Percentiles rank a stretch among this genome's conserved stretches.
Evolutionary conservation across 2,329 filamentous ascomycete genomes (phyloP).

Genomic region (Atkinsonella texensis): DNA sequence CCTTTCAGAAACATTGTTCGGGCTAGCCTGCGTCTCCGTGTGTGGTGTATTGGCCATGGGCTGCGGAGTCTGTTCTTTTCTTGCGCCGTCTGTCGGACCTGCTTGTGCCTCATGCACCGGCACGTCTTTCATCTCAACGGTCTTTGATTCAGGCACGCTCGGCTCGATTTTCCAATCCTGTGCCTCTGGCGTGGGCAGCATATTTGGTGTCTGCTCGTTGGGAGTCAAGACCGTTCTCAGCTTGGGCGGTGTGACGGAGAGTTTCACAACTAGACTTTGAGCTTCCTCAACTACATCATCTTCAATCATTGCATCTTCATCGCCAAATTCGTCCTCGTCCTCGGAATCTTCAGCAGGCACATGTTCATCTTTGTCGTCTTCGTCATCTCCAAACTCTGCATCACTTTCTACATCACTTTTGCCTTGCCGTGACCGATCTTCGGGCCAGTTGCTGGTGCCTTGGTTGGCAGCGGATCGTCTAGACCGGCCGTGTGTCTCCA

Average conservation of each 20-base stretch:
- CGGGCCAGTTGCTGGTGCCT: slow-evolving; percentile 36
- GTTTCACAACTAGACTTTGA: slow-evolving; percentile 62
- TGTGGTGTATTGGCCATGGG: not conserved
- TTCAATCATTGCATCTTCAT: slow-evolving; percentile 42
- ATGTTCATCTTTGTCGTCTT: slow-evolving; percentile 57
- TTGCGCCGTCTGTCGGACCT: not conserved
- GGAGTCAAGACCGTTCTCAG: slow-evolving; percentile 20
- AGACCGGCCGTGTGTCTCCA: slow-evolving; percentile 36
- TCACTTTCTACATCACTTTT: slow-evolving; percentile 56
- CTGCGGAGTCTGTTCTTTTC: not conserved
- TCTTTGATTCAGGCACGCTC: slow-evolving; percentile 7
- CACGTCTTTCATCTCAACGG: slow-evolving; percentile 17
- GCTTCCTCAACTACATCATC: slow-evolving; percentile 36
- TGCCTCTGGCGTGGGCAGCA: slow-evolving; percentile 12
- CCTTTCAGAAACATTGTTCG: slow-evolving; percentile 9
- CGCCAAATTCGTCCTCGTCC: slow-evolving; percentile 47
- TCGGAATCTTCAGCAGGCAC: slow-evolving; percentile 44
- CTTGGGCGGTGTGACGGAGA: slow-evolving; percentile 39
- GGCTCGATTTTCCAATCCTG: slow-evolving; percentile 10
- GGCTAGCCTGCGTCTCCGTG: slow-evolving; percentile 1
- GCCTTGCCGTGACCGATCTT: slow-evolving; percentile 24
- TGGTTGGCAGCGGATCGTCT: slow-evolving; percentile 36
- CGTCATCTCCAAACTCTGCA: slow-evolving; percentile 65
- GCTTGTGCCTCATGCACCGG: slow-evolving; percentile 2
- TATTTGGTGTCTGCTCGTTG: slow-evolving; percentile 12